A percentile compares a stretch with the other conserved stretches of the same genome.
phyloP scores from a whole-genome alignment of 768 basidiomycete species.

The Agrocybe pediades region DNA sequence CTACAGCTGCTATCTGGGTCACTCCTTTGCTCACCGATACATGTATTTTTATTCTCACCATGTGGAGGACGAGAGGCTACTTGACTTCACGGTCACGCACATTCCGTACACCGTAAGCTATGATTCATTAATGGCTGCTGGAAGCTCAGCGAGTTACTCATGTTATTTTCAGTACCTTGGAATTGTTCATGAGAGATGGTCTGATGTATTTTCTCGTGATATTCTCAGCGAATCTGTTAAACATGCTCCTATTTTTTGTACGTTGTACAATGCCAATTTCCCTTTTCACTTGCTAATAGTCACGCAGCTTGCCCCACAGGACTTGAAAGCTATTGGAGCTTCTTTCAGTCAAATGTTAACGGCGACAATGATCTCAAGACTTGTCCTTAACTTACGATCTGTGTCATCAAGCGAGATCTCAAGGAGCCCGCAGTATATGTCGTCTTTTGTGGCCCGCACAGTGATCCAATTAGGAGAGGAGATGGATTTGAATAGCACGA shows the following conservation, averaged over 20 bases:
- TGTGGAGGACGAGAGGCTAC: slow-evolving; percentile 20
- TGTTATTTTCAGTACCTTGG: slow-evolving; percentile 12
- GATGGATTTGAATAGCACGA: neutral
- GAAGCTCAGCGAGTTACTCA: neutral
- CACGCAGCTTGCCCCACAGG: slow-evolving; percentile 1
- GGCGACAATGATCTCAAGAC: slow-evolving; percentile 12
- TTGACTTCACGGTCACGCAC: slow-evolving; percentile 3
- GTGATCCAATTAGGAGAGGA: neutral
- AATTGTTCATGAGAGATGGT: slow-evolving; percentile 20
- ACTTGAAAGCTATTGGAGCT: slow-evolving; percentile 14
- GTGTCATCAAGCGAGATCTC: neutral
- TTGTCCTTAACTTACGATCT: slow-evolving; percentile 16
- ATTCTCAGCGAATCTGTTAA: slow-evolving; percentile 20
- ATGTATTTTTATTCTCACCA: slow-evolving; percentile 17
- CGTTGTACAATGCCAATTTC: neutral
- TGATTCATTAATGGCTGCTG: neutral
- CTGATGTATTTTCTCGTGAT: slow-evolving; percentile 19
- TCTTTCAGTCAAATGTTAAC: slow-evolving; percentile 19
- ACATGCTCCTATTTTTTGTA: slow-evolving; percentile 20
- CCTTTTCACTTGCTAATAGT: neutral
- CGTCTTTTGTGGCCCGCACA: neutral
- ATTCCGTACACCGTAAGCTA: neutral
- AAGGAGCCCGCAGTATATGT: neutral
- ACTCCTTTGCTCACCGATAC: slow-evolving; percentile 17
- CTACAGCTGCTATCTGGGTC: slow-evolving; percentile 19